Conservation (phyloP, 2,329 filamentous ascomycete genomes). For the Nothopassalora personata region DNA sequence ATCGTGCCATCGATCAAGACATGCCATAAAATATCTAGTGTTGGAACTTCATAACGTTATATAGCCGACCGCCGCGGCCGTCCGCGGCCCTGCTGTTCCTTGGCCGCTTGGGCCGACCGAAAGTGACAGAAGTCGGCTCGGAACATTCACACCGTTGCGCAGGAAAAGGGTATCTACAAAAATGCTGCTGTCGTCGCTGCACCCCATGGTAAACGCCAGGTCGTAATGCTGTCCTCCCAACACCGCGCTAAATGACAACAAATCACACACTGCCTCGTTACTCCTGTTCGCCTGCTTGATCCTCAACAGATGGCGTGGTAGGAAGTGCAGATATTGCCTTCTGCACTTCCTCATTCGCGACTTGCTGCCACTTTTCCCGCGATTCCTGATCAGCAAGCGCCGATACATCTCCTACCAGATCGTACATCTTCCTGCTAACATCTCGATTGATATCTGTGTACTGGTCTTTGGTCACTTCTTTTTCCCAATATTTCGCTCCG, state of each 20-base stretch:
- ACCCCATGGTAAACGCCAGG: background rate
- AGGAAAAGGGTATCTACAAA: conserved; percentile 14
- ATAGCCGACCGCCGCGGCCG: no score
- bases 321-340: conserved; percentile 54
- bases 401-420: conserved; percentile 49
- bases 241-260: background rate
- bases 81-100: no score
- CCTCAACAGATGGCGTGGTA: conserved; percentile 4
- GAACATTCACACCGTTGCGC: background rate
- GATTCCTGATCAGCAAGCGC: conserved; percentile 58
- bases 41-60: no score
- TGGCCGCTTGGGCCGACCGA: no score
- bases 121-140: no score
- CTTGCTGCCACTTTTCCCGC: conserved; percentile 65
- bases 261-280: background rate
- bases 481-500: conserved; percentile 74
- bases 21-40: no score
- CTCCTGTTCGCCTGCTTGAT: conserved; percentile 5
- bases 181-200: conserved; percentile 9
- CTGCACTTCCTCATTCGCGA: conserved; percentile 73
- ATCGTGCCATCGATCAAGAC: conserved; percentile 1
- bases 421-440: conserved; percentile 84
- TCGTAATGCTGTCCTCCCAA: background rate
- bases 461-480: conserved; percentile 77
- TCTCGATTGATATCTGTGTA: conserved; percentile 89